Evolutionary conservation across 2,329 filamentous ascomycete genomes (phyloP), one percentile per base, ranked within the genome.

Genomic region (Claviceps fusiformis): DNA sequence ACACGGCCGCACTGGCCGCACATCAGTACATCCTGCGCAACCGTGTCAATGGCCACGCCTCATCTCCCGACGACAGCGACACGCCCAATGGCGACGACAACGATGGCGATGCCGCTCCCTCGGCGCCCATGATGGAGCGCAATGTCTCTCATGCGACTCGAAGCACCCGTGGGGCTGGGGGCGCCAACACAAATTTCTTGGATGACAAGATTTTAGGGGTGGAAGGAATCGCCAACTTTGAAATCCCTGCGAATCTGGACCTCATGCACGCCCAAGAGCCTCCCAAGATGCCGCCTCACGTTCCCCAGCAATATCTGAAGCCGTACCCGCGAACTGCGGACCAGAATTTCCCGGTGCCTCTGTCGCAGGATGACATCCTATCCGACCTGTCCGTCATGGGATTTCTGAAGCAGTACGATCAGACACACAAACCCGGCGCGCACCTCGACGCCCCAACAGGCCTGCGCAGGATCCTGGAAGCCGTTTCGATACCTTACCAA

Each of bases 141-240:
- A 79, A 81, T 58, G 75, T 78, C 13, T 85, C 82, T 10, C 81
- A 85, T 57, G 79, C 79, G 13, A 85, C 82, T 19, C 73, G 82
- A 47, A 85, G 81, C 67, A 83, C 79, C 24, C 75, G 81, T 29
- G 79, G 73, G n/a, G 37, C 13, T 6, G 71, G 69, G 31, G 47
- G 29, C 5, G 70, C 74, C 15, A 73, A 73, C 57, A 74, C 77
- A 54, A 81, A 80, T 62, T 79, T 80, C 58, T 63, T 76, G 41
- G 80, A 83, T 58, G 77, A 80, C 63, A 79, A 76, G 62, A 70
- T 80, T 44, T 70, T 81, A 13, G 82, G 81, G 15, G 73, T 84
- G 33, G 81, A 85, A 63, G 79, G 76, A 27, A 72, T 85, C 48
- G 72, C 75, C 56, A 82, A 79, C 60, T 78, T 83, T 58, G 78